Percentiles rank a stretch among this genome's conserved stretches.
phyloP scores from a whole-genome alignment of 225 moss, liverwort and hornwort species.

The Pseudoscleropodium purum region DNA sequence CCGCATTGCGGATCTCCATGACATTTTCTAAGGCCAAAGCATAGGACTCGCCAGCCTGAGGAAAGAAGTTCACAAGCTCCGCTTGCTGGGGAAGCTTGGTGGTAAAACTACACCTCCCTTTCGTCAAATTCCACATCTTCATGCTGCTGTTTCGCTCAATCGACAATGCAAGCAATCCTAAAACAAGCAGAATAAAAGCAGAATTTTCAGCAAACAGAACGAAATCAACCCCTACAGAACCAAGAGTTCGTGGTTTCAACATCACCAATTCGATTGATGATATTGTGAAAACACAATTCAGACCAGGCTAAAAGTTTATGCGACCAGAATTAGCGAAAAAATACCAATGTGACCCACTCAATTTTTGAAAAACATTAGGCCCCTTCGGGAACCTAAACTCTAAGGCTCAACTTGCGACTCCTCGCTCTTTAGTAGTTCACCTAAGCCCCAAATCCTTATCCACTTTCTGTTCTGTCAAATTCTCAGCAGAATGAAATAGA shows the following conservation, averaged over 20 bases:
- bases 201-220: background rate
- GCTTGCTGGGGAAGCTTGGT: slow-evolving; percentile 59
- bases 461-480: background rate
- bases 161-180: slow-evolving; percentile 71
- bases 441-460: background rate
- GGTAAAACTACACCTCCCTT: slow-evolving; percentile 82
- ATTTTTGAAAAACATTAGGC: too few species aligned
- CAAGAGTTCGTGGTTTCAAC: background rate
- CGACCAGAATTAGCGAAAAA: background rate
- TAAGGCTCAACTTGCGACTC: background rate
- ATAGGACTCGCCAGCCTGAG: slow-evolving; percentile 68
- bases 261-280: background rate
- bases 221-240: background rate
- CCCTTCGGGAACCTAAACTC: background rate
- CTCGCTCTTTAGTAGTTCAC: background rate
- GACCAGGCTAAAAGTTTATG: background rate
- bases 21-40: slow-evolving; percentile 48
- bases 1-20: slow-evolving; percentile 70
- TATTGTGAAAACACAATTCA: background rate
- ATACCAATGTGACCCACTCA: background rate
- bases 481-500: background rate
- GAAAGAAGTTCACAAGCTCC: slow-evolving; percentile 69
- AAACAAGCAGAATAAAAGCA: background rate
- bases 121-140: slow-evolving; percentile 99
- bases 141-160: slow-evolving; percentile 71